These are phyloP conservation scores for Blepharisma japonicum DNA, from an alignment of 73 alveolate genomes.

Conservation along the genomic window DNA sequence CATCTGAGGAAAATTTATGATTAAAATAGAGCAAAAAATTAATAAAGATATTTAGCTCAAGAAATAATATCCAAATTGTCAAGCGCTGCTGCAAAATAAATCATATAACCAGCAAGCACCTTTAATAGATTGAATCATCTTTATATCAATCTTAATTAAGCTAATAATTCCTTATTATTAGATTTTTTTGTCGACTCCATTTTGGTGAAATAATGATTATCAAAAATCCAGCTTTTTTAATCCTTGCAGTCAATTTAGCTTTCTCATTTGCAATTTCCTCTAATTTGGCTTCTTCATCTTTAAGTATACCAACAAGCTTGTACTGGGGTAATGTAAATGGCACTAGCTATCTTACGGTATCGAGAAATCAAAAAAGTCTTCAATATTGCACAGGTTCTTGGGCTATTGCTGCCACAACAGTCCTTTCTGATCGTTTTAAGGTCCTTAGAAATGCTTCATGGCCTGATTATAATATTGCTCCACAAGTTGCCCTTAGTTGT, in stretches of 20 bases:
- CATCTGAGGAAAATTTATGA: no score
- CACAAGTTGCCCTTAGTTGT: slow-evolving; percentile 81
- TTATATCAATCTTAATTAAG: slow-evolving; percentile 39
- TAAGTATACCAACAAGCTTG: slow-evolving; percentile 9
- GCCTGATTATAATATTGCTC: slow-evolving; percentile 81
- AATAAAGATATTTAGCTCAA: no score
- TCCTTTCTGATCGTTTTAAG: slow-evolving; percentile 88
- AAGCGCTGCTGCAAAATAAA: no score
- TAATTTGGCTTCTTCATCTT: slow-evolving; percentile 42
- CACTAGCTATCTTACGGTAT: slow-evolving; percentile 74
- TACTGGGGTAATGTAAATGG: slow-evolving; percentile 78
- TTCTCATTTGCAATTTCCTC: slow-evolving; percentile 42
- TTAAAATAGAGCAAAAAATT: no score
- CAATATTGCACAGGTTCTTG: slow-evolving; percentile 96
- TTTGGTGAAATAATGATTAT: slow-evolving; percentile 79
- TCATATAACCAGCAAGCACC: slow-evolving; percentile 64
- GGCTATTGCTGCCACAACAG: slow-evolving; percentile 90
- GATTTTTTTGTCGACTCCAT: slow-evolving; percentile 75
- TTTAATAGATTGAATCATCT: slow-evolving; percentile 70
- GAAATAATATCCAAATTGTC: no score
- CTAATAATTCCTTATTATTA: slow-evolving; percentile 41
- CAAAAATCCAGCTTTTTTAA: slow-evolving; percentile 69
- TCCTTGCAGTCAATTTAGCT: slow-evolving; percentile 47
- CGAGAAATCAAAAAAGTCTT: slow-evolving; percentile 82
- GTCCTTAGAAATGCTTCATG: slow-evolving; percentile 83